A percentile compares a stretch with the other conserved stretches of the same genome.
Conservation (phyloP, 139 green algal genomes). For the Chlamydomonas eustigma region DNA sequence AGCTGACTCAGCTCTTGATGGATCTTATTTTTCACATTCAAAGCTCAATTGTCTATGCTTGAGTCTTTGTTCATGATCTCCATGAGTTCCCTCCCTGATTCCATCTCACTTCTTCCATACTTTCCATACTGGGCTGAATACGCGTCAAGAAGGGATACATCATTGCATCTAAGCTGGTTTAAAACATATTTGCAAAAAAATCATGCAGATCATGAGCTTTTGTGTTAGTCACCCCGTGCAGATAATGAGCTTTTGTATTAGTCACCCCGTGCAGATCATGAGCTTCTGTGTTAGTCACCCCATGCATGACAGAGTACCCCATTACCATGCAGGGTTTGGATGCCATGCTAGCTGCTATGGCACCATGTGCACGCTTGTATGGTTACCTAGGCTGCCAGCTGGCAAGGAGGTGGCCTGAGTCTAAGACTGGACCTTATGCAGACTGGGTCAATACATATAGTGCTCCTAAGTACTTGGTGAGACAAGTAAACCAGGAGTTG, state of each 20-base stretch:
- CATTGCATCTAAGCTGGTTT: no score
- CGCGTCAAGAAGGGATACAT: no score
- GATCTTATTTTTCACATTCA: no score
- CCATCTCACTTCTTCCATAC: no score
- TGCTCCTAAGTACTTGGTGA: slow-evolving; percentile 49
- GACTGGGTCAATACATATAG: slow-evolving; percentile 68
- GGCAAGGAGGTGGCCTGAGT: slow-evolving; percentile 13
- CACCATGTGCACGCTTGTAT: slow-evolving; percentile 72
- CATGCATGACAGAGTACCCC: neutral
- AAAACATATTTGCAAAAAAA: no score
- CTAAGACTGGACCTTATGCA: slow-evolving; percentile 29
- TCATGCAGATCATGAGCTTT: neutral
- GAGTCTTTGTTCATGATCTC: no score
- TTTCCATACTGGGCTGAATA: no score
- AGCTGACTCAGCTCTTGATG: no score
- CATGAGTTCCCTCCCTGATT: no score
- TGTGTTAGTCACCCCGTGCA: neutral
- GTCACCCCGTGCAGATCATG: neutral
- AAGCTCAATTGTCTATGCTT: no score
- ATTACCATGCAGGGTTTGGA: neutral
- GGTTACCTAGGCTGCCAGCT: slow-evolving; percentile 65
- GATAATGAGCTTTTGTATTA: neutral
- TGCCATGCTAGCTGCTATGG: slow-evolving; percentile 56
- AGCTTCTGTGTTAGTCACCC: neutral
- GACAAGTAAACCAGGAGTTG: neutral